Conservation (phyloP, 371 early-diverging fungal species). For the Apophysomyces ossiformis region DNA sequence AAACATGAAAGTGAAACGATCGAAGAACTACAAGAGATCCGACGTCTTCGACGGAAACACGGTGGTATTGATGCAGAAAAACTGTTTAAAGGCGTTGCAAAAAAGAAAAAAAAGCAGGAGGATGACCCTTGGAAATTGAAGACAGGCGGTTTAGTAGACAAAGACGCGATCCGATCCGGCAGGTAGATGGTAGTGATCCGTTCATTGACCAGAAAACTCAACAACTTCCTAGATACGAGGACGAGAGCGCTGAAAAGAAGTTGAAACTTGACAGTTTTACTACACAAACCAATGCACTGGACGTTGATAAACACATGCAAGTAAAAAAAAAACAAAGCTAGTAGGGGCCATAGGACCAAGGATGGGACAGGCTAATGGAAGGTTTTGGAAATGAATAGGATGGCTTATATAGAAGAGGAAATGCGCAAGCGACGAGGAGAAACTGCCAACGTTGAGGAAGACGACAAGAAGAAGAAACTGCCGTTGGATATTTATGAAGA, state of each 20-base stretch:
- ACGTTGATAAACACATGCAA: slow-evolving; percentile 87
- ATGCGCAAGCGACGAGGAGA: slow-evolving; percentile 65
- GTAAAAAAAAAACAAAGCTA: neutral
- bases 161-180: slow-evolving; percentile 43
- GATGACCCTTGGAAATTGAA: slow-evolving; percentile 64
- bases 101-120: slow-evolving; percentile 39
- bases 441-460: slow-evolving; percentile 28
- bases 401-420: slow-evolving; percentile 81
- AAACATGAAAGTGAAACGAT: slow-evolving; percentile 37
- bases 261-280: slow-evolving; percentile 75
- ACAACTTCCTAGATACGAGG: slow-evolving; percentile 17
- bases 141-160: slow-evolving; percentile 55
- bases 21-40: slow-evolving; percentile 69
- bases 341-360: neutral
- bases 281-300: slow-evolving; percentile 81
- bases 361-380: neutral
- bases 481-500: slow-evolving; percentile 60
- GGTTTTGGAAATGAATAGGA: slow-evolving; percentile 48
- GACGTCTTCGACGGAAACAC: slow-evolving; percentile 62
- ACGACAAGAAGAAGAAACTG: slow-evolving; percentile 22
- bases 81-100: slow-evolving; percentile 60
- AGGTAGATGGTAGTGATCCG: slow-evolving; percentile 16
- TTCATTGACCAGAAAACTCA: neutral
- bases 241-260: slow-evolving; percentile 39
- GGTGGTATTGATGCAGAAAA: slow-evolving; percentile 66